Percentiles rank a stretch among this genome's conserved stretches.
Evolutionary conservation across 2,329 filamentous ascomycete species (phyloP).

Genomic region (Fusarium buharicum): DNA sequence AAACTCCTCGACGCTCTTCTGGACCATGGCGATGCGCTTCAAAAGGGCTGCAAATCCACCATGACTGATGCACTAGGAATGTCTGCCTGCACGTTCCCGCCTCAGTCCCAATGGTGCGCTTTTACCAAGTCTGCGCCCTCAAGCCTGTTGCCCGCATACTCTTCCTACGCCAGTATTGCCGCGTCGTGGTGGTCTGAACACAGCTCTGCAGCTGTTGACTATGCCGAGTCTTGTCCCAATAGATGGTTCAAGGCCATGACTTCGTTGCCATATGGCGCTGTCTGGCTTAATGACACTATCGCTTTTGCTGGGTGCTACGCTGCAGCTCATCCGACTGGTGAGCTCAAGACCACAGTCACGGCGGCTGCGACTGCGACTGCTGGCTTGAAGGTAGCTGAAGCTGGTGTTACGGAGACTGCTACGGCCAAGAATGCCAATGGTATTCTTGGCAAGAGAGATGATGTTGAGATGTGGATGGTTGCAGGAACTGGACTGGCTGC

Average conservation of each 20-base stretch:
- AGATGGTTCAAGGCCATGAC: conserved; percentile 2
- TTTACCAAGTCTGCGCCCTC: neutral
- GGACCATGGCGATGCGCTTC: neutral
- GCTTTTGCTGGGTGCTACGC: neutral
- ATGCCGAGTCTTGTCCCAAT: neutral
- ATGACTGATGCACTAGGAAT: neutral
- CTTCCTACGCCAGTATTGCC: neutral
- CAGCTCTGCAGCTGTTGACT: neutral
- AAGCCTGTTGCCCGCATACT: neutral
- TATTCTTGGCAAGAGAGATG: neutral
- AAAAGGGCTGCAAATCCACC: neutral
- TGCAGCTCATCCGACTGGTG: neutral
- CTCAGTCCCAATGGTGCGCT: neutral
- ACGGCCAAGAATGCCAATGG: neutral
- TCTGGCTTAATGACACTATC: conserved; percentile 3
- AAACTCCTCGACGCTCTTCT: neutral
- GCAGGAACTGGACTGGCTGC: neutral
- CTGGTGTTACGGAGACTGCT: neutral
- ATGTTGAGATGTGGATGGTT: neutral
- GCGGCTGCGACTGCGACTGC: neutral
- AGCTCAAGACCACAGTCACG: neutral
- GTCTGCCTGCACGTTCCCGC: neutral
- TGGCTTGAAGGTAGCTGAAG: neutral
- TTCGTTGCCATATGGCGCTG: neutral
- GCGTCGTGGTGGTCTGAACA: conserved; percentile 3